Evolutionary conservation across 768 basidiomycete genomes (phyloP), one percentile per base, ranked within the genome.

Genomic region (Antrodiella citrinella): DNA sequence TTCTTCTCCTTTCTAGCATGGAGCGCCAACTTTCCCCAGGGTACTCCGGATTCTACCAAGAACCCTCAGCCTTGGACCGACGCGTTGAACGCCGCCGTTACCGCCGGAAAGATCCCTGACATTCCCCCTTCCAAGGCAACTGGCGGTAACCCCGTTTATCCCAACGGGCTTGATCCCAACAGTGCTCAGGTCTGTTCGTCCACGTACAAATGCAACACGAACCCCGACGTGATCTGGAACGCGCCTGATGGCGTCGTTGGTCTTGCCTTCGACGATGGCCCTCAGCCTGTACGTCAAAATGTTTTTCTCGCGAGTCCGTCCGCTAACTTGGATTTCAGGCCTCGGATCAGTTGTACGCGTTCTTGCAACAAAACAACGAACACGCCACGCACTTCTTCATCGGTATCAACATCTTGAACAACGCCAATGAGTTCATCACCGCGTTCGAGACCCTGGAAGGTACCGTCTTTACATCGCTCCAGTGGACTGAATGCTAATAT

Each of bases 331-430:
- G 77, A 35, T 38, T 26, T n/a, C 45, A 69, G 65, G 51, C 67
- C 2, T 70, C 69, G 3, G 53, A 61, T 11, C 44, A 48, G 10
- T 75, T 95, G 18, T 77, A 87, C 59, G 58, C 76, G 4, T 94
- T 91, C 64, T 71, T 95, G 45, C 55, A 72, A 51, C 48, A 69
- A n/a, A 75, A 93, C 51, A 78, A 83, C 52, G 65, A 80, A 50
- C 74, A 65, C n/a, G 82, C 81, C 2, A 94, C 92, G 3, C 91
- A 94, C 62, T 95, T 94, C 65, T 79, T 92, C 73, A 94, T 96
- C 55, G 93, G 93, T 15, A 62, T 75, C 26, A 86, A 91, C 61
- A 86, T 93, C 51, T 57, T 86, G 22, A 46, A 61, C 39, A 70
- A 86, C 60, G 77, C 81, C 3, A 61, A 71, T 7, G 58, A 72